phyloP scores from a whole-genome alignment of 176 grass and related monocot genomes.

The Tillandsia fasciculata region DNA sequence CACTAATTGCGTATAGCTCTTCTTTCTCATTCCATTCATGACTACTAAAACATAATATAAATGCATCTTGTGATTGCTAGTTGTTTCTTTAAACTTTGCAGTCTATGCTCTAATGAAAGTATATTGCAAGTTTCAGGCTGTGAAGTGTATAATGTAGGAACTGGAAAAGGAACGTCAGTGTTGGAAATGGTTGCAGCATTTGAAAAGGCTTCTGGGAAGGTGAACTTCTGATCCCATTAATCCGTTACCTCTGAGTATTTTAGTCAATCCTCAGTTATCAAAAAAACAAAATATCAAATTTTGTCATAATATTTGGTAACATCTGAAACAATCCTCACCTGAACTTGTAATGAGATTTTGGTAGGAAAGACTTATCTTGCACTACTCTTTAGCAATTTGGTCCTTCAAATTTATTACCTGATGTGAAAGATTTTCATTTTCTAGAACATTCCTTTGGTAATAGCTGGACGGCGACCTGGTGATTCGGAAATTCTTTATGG shows the following conservation, averaged over 20 bases:
- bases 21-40: background rate
- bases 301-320: background rate
- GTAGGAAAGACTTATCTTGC: background rate
- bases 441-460: conserved; percentile 84
- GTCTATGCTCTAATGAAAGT: background rate
- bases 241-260: conserved; percentile 6
- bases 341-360: background rate
- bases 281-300: background rate
- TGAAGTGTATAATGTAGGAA: conserved; percentile 85
- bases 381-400: background rate
- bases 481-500: conserved; percentile 91
- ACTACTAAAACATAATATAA: background rate
- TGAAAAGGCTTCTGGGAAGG: conserved; percentile 92
- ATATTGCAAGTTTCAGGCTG: conserved; percentile 47
- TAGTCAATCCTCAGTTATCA: conserved; percentile 9
- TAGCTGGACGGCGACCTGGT: conserved; percentile 63
- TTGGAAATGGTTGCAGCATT: conserved; percentile 95
- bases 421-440: background rate
- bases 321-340: no score
- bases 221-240: conserved; percentile 15
- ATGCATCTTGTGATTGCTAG: background rate
- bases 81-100: conserved; percentile 11
- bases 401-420: background rate
- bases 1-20: background rate
- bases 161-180: conserved; percentile 91